Percentiles rank a stretch among this genome's conserved stretches.
These are phyloP conservation scores for Nymphaea colorata DNA, from an alignment of 164 flowering plant genomes.

Conservation along the genomic window DNA sequence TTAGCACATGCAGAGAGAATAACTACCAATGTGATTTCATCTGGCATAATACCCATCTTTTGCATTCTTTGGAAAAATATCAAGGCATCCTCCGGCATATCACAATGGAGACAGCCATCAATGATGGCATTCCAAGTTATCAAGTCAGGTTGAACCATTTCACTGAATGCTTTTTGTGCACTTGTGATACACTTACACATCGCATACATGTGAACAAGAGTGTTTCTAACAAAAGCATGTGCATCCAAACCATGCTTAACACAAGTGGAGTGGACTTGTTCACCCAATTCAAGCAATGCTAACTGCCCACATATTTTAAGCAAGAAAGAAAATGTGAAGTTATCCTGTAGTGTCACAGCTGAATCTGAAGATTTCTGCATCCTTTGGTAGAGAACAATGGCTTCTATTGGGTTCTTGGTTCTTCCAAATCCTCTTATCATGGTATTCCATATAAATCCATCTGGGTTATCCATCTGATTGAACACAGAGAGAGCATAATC, in stretches of 20 bases:
- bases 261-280: conserved; percentile 31
- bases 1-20: conserved; percentile 34
- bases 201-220: conserved; percentile 43
- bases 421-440: conserved; percentile 51
- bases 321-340: conserved; percentile 47
- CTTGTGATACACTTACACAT: conserved; percentile 20
- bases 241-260: conserved; percentile 32
- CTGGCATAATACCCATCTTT: conserved; percentile 19
- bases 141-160: conserved; percentile 25
- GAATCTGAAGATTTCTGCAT: conserved; percentile 23
- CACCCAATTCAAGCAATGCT: conserved; percentile 22
- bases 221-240: conserved; percentile 42
- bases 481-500: conserved; percentile 36
- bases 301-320: conserved; percentile 32
- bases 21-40: conserved; percentile 38
- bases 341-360: conserved; percentile 20
- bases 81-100: conserved; percentile 27
- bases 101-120: conserved; percentile 26
- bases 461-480: conserved; percentile 28
- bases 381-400: conserved; percentile 28
- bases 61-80: conserved; percentile 27
- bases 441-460: conserved; percentile 60
- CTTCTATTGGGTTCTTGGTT: conserved; percentile 13
- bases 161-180: conserved; percentile 36
- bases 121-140: conserved; percentile 56